phyloP scores from a whole-genome alignment of 208 protist genomes.

The Histomonas meleagridis region DNA sequence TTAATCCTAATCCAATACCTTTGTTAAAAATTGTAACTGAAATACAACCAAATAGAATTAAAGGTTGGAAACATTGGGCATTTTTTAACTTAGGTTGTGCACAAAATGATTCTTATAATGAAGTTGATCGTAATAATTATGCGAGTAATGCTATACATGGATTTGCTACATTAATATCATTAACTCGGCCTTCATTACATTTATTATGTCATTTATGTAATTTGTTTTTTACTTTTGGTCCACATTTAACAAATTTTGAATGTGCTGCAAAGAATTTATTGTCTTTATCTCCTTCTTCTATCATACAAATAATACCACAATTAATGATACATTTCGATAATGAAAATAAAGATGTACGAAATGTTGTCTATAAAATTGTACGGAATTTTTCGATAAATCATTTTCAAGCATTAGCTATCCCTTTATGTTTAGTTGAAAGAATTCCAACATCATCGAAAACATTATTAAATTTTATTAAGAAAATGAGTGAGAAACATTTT shows the following conservation, averaged over 20 bases:
- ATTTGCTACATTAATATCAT: neutral
- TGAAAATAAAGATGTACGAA: neutral
- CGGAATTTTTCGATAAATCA: neutral
- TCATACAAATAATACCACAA: conserved; percentile 13
- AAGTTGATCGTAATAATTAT: neutral
- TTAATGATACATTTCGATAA: neutral
- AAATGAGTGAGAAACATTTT: neutral
- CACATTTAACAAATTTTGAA: neutral
- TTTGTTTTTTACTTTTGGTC: conserved; percentile 10
- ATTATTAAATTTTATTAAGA: neutral
- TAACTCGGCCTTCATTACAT: neutral
- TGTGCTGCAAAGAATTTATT: neutral
- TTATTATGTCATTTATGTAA: neutral
- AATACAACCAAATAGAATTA: neutral
- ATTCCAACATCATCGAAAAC: neutral
- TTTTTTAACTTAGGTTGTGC: neutral
- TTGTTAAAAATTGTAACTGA: neutral
- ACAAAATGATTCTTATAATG: neutral
- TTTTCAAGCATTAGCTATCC: neutral
- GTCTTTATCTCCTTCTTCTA: neutral
- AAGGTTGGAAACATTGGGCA: neutral
- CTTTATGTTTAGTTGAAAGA: neutral
- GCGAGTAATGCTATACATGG: neutral
- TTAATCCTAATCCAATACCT: neutral
- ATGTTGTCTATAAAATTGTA: conserved; percentile 3